Conservation (phyloP, 2,329 filamentous ascomycete species). For the Fusarium sp. region DNA sequence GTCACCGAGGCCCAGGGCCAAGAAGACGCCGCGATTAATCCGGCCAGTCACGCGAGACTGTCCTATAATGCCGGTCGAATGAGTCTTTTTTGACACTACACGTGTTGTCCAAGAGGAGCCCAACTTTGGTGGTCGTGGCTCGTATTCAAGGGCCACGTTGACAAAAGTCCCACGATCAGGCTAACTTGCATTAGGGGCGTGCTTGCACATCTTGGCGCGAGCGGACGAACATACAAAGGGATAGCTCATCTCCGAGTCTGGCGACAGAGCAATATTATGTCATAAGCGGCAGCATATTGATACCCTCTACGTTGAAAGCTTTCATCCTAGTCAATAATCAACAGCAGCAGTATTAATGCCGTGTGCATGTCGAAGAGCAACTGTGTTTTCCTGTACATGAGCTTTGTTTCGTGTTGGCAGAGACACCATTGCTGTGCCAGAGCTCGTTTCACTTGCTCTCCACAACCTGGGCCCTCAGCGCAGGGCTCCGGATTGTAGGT, state of each 20-base stretch:
- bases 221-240: conserved; percentile 2
- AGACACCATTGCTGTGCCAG: no score
- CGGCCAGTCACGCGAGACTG: background rate
- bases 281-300: background rate
- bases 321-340: background rate
- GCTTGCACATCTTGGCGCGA: background rate
- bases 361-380: no score
- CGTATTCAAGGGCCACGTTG: background rate
- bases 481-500: no score
- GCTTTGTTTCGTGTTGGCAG: no score
- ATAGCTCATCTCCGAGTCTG: conserved; percentile 13
- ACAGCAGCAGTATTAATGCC: background rate
- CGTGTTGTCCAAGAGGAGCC: conserved; percentile 4
- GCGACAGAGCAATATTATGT: conserved; percentile 5
- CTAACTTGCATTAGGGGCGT: background rate
- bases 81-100: conserved; percentile 10
- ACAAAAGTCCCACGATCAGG: background rate
- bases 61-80: conserved; percentile 11
- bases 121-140: background rate
- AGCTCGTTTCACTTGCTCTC: no score
- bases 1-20: conserved; percentile 9
- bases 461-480: no score
- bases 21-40: background rate
- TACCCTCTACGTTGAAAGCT: background rate
- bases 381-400: no score